A percentile compares a stretch with the other conserved stretches of the same genome.
These are phyloP conservation scores for Dendrothele bispora DNA, from an alignment of 768 basidiomycete species.

Conservation along the genomic window DNA sequence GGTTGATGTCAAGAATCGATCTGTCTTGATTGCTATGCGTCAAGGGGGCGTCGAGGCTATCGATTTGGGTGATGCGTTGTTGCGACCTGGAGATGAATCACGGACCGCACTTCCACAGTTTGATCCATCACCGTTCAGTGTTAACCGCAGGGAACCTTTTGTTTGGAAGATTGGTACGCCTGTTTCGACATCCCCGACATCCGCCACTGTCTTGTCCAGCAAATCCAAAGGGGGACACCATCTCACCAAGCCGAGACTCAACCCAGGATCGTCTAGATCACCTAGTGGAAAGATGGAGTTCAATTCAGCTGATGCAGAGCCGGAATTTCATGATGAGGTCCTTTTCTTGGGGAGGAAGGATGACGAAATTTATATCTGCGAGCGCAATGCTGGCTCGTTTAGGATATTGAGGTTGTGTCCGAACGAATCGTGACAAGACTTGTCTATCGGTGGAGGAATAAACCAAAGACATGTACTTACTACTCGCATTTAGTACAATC, in stretches of 20 bases:
- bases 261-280: slow-evolving; percentile 46
- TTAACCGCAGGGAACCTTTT: slow-evolving; percentile 71
- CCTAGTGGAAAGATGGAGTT: slow-evolving; percentile 51
- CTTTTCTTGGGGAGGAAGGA: slow-evolving; percentile 76
- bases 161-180: slow-evolving; percentile 85
- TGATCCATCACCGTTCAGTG: slow-evolving; percentile 54
- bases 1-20: slow-evolving; percentile 72
- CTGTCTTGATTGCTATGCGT: slow-evolving; percentile 82
- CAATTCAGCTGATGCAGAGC: slow-evolving; percentile 49
- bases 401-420: slow-evolving; percentile 73
- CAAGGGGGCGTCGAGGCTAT: slow-evolving; percentile 85
- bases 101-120: slow-evolving; percentile 73
- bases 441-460: too few relatives aligned
- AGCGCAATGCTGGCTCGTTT: slow-evolving; percentile 71
- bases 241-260: slow-evolving; percentile 48
- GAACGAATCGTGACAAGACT: slow-evolving; percentile 19
- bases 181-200: slow-evolving; percentile 41
- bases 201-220: slow-evolving; percentile 27
- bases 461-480: too few relatives aligned
- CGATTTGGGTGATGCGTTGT: slow-evolving; percentile 75
- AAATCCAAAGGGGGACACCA: slow-evolving; percentile 38
- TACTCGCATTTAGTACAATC: too few relatives aligned
- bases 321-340: slow-evolving; percentile 66
- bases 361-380: slow-evolving; percentile 80
- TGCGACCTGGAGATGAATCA: slow-evolving; percentile 80